Conservation (phyloP, 2,329 filamentous ascomycete genomes). For the Apiospora saccharicola region DNA sequence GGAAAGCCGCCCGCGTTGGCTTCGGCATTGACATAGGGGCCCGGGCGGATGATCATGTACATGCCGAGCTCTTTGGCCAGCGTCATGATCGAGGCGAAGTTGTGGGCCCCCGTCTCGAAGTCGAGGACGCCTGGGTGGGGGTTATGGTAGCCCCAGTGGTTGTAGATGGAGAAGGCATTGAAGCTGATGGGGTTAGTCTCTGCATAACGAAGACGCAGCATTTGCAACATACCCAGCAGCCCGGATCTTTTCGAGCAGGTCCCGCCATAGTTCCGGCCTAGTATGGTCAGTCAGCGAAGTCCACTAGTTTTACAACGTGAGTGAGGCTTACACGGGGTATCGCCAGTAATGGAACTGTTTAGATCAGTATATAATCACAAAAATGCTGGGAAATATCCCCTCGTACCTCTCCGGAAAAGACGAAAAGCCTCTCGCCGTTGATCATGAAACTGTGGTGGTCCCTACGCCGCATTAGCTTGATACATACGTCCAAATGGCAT, state of each 20-base stretch:
- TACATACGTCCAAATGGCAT: neutral
- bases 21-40: constrained; percentile 71
- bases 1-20: constrained; percentile 68
- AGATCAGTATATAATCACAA: neutral
- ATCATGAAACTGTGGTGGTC: constrained; percentile 51
- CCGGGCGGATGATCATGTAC: constrained; percentile 63
- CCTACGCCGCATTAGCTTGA: constrained; percentile 33
- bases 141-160: constrained; percentile 50
- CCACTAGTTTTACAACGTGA: neutral
- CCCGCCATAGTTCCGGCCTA: constrained; percentile 49
- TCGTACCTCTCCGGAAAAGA: constrained; percentile 51
- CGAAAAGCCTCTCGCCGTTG: constrained; percentile 50
- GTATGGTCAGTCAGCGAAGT: constrained; percentile 8
- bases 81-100: constrained; percentile 60
- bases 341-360: constrained; percentile 51
- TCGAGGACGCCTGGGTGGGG: constrained; percentile 48
- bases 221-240: constrained; percentile 45
- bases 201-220: neutral
- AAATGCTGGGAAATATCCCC: neutral
- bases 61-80: constrained; percentile 61
- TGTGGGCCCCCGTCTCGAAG: constrained; percentile 59
- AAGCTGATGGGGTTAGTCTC: constrained; percentile 41
- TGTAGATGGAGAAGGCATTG: constrained; percentile 53
- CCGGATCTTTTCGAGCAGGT: constrained; percentile 52
- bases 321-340: constrained; percentile 46